phyloP scores from a whole-genome alignment of 2,329 filamentous ascomycete species.

The Sporothrix variecibatus region DNA sequence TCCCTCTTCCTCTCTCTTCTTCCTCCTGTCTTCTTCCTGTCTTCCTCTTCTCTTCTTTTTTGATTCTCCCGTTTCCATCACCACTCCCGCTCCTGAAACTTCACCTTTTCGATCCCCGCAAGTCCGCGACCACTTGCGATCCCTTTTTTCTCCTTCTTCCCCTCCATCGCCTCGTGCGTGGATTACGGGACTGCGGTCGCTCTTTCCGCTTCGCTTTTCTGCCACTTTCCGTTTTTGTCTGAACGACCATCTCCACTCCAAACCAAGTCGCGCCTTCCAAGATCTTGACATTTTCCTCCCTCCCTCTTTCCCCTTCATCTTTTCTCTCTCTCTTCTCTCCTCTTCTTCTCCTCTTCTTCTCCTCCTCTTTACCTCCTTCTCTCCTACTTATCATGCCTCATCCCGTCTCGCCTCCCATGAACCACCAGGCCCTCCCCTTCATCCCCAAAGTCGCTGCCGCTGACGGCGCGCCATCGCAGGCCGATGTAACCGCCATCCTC shows the following conservation, averaged over 20 bases:
- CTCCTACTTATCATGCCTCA: constrained; percentile 31
- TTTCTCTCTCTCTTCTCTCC: not conserved
- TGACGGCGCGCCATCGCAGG: constrained; percentile 45
- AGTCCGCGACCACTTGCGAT: constrained; percentile 17
- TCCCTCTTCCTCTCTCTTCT: not conserved
- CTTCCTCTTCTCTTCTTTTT: not conserved
- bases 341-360: not conserved
- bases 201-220: constrained; percentile 1
- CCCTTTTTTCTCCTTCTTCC: not conserved
- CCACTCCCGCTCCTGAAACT: not conserved
- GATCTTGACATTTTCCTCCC: not conserved
- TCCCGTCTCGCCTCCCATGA: constrained; percentile 30
- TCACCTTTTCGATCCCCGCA: not conserved
- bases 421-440: constrained; percentile 32
- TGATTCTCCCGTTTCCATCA: no score
- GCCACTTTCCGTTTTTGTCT: constrained; percentile 4
- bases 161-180: constrained; percentile 21
- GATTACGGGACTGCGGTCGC: constrained; percentile 12
- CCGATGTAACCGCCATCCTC: constrained; percentile 66
- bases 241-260: constrained; percentile 19
- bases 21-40: not conserved
- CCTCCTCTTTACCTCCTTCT: not conserved
- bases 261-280: not conserved
- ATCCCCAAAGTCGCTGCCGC: constrained; percentile 43
- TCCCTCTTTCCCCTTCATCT: not conserved